A percentile compares a stretch with the other conserved stretches of the same genome.
Evolutionary conservation across 2,329 filamentous ascomycete species (phyloP).

Genomic region (Keithomyces neogunnii): DNA sequence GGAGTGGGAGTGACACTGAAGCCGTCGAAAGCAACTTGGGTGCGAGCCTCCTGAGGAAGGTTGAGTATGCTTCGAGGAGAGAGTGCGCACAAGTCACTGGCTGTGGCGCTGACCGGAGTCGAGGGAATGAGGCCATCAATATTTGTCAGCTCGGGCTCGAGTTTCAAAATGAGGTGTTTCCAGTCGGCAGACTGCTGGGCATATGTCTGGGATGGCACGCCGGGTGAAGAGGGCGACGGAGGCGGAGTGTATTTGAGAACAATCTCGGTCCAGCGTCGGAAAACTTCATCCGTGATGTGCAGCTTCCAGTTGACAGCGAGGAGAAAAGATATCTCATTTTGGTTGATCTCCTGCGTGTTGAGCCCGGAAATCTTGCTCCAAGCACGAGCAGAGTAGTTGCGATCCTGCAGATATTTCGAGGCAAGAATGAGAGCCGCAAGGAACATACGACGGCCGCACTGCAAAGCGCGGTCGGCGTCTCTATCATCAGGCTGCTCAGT

Average conservation of each 20-base stretch:
- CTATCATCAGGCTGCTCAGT: constrained; percentile 74
- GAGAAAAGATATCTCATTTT: constrained; percentile 90
- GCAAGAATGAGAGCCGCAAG: constrained; percentile 88
- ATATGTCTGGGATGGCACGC: constrained; percentile 31
- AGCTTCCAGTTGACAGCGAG: constrained; percentile 88
- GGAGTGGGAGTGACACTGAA: constrained; percentile 31
- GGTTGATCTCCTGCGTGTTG: constrained; percentile 87
- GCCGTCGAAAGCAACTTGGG: constrained; percentile 26
- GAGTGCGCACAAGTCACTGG: constrained; percentile 26
- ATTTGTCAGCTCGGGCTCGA: constrained; percentile 51
- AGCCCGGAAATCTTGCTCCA: constrained; percentile 99
- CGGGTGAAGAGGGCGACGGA: constrained; percentile 47
- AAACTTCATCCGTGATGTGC: constrained; percentile 81
- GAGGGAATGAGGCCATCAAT: constrained; percentile 41
- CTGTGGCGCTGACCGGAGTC: constrained; percentile 18
- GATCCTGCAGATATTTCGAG: constrained; percentile 95
- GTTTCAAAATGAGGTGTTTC: constrained; percentile 47
- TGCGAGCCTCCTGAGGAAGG: constrained; percentile 28
- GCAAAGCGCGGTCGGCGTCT: constrained; percentile 68
- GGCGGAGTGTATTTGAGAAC: constrained; percentile 80
- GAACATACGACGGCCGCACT: constrained; percentile 97
- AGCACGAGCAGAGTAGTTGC: constrained; percentile 92
- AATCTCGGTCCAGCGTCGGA: constrained; percentile 90
- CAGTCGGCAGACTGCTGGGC: constrained; percentile 45
- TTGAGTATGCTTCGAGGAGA: constrained; percentile 37